Evolutionary conservation across 805 yeast genomes (phyloP).

Genomic region (Danielia reshetovae): DNA sequence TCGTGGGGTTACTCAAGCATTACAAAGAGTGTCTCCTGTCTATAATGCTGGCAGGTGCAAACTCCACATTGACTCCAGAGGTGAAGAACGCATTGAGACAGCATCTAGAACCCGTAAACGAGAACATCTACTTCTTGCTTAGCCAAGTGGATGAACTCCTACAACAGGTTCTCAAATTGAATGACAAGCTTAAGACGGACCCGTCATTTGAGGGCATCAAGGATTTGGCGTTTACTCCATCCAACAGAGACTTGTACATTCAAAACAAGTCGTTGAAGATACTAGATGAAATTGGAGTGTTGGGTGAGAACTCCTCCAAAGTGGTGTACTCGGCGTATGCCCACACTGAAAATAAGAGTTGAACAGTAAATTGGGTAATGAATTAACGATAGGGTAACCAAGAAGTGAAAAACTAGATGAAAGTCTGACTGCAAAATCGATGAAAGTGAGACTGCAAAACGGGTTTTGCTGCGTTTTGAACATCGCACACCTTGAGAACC

Average conservation of each 20-base stretch:
- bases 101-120: slow-evolving; percentile 42
- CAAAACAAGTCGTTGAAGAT: slow-evolving; percentile 29
- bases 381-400: too few species aligned
- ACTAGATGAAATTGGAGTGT: slow-evolving; percentile 9
- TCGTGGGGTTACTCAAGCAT: slow-evolving; percentile 28
- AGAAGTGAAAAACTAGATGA: too few species aligned
- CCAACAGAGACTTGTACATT: slow-evolving; percentile 37
- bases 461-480: too few species aligned
- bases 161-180: slow-evolving; percentile 23
- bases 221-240: slow-evolving; percentile 24
- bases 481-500: slow-evolving; percentile 15
- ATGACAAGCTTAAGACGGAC: slow-evolving; percentile 22
- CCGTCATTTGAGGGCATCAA: slow-evolving; percentile 15
- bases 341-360: too few species aligned
- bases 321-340: slow-evolving; percentile 7
- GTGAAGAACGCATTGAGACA: slow-evolving; percentile 26
- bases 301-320: slow-evolving; percentile 1
- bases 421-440: too few species aligned
- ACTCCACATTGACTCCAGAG: slow-evolving; percentile 17
- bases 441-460: too few species aligned
- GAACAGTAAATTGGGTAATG: too few species aligned
- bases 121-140: slow-evolving; percentile 42
- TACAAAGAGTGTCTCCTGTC: slow-evolving; percentile 27
- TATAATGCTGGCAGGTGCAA: slow-evolving; percentile 13
- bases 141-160: slow-evolving; percentile 40